A percentile compares a stretch with the other conserved stretches of the same genome.
Evolutionary conservation across 1,284 basidiomycete genomes (phyloP).

Genomic region (Apiotrichum sp.): DNA sequence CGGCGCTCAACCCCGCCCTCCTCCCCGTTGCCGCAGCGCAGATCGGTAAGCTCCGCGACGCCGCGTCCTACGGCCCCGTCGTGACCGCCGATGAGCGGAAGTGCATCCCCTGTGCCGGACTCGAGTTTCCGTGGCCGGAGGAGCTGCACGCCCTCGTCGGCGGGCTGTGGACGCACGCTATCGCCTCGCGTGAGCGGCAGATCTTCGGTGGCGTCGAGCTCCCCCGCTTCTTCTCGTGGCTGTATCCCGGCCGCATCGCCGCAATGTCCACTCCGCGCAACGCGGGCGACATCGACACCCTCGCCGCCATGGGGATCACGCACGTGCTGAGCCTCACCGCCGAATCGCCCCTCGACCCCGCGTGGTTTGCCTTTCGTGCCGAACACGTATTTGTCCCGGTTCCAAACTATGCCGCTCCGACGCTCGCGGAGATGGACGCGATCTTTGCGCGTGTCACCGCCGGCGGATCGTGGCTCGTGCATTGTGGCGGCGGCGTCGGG

Average conservation of each 20-base stretch:
- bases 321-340: conserved; percentile 58
- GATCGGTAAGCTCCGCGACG: background rate
- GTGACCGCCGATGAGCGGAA: conserved; percentile 49
- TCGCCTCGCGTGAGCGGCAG: conserved; percentile 11
- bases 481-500: conserved; percentile 61
- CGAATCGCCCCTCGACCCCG: conserved; percentile 52
- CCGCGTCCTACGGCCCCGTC: conserved; percentile 49
- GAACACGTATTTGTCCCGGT: conserved; percentile 57
- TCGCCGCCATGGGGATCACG: conserved; percentile 53
- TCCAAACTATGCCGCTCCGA: conserved; percentile 54
- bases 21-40: background rate
- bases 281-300: conserved; percentile 52
- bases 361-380: conserved; percentile 53
- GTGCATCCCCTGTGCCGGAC: conserved; percentile 22
- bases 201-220: conserved; percentile 48
- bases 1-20: conserved; percentile 45
- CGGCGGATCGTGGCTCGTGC: conserved; percentile 52
- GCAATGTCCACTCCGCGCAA: conserved; percentile 57
- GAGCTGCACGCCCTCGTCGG: conserved; percentile 37
- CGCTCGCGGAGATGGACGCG: conserved; percentile 58
- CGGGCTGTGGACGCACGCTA: conserved; percentile 14
- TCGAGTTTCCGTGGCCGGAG: conserved; percentile 49
- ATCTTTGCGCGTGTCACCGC: conserved; percentile 52
- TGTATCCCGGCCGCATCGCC: conserved; percentile 56
- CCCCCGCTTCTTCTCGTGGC: conserved; percentile 59